phyloP scores from a whole-genome alignment of 2,329 filamentous ascomycete genomes.

The Stagonosporopsis rhizophila region DNA sequence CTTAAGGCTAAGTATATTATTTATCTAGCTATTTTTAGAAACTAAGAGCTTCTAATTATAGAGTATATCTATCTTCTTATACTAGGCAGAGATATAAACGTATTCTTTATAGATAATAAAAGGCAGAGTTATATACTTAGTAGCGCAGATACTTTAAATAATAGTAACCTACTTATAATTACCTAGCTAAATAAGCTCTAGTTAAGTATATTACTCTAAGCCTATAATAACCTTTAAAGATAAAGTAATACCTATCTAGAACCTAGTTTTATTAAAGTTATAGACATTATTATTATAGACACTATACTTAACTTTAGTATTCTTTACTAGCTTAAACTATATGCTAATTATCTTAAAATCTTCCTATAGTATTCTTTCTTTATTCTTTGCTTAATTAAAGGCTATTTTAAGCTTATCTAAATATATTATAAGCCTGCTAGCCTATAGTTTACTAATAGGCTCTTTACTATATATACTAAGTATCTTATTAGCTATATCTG shows the following conservation, averaged over 20 bases:
- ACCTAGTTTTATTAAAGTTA: slow-evolving; percentile 22
- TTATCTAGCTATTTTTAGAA: slow-evolving; percentile 5
- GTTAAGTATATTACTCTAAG: neutral
- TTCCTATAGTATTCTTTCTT: slow-evolving; percentile 9
- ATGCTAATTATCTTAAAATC: slow-evolving; percentile 3
- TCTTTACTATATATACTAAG: too few species aligned
- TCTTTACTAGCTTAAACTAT: neutral
- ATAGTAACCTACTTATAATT: neutral
- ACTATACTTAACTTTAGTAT: slow-evolving; percentile 12
- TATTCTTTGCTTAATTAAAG: too few species aligned
- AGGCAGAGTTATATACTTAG: neutral
- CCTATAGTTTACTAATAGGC: too few species aligned
- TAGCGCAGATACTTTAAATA: neutral
- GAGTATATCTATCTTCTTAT: slow-evolving; percentile 4
- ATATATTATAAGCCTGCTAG: too few species aligned
- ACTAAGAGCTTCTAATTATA: slow-evolving; percentile 8
- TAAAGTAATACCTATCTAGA: too few species aligned
- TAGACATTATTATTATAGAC: slow-evolving; percentile 18
- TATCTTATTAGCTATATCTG: too few species aligned
- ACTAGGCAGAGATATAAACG: neutral
- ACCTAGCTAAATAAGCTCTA: neutral
- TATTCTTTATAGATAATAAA: slow-evolving; percentile 4
- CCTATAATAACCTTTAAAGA: neutral
- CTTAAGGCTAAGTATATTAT: neutral
- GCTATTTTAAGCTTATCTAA: slow-evolving; percentile 10